Evolutionary conservation across 495 filamentous ascomycete species (phyloP).

Genomic region (Aeminium ludgeri): DNA sequence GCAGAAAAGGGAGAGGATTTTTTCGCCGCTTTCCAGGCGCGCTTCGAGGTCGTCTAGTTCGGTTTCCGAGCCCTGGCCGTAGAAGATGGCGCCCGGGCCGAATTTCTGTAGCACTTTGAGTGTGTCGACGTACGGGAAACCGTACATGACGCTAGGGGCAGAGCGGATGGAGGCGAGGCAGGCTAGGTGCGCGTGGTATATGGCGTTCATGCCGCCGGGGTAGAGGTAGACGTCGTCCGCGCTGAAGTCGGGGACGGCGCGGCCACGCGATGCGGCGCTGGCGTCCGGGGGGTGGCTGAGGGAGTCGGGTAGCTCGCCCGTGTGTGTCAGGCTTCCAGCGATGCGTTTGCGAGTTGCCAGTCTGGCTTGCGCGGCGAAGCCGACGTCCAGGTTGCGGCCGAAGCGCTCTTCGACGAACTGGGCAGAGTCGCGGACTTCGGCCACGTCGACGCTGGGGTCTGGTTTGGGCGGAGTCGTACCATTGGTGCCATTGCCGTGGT

Average conservation of each 20-base stretch:
- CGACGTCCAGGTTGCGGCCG: constrained; percentile 71
- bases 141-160: constrained; percentile 55
- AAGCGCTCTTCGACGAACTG: constrained; percentile 90
- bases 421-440: constrained; percentile 56
- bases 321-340: constrained; percentile 62
- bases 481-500: constrained; percentile 20
- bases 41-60: constrained; percentile 78
- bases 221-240: constrained; percentile 83
- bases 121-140: constrained; percentile 91
- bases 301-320: constrained; percentile 53
- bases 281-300: constrained; percentile 24
- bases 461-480: constrained; percentile 26
- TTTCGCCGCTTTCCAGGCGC: constrained; percentile 54
- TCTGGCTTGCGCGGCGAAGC: constrained; percentile 64
- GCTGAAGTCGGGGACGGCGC: constrained; percentile 45
- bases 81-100: constrained; percentile 80
- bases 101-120: constrained; percentile 91
- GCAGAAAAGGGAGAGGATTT: constrained; percentile 72
- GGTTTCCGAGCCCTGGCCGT: constrained; percentile 61
- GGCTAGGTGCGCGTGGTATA: constrained; percentile 70
- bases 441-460: too few species aligned
- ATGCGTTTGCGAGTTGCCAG: constrained; percentile 73
- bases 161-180: constrained; percentile 41
- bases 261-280: constrained; percentile 16
- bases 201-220: constrained; percentile 84